Base-by-base conservation (phyloP, 2,329 filamentous ascomycete species). In the Ambrosiella xylebori region DNA sequence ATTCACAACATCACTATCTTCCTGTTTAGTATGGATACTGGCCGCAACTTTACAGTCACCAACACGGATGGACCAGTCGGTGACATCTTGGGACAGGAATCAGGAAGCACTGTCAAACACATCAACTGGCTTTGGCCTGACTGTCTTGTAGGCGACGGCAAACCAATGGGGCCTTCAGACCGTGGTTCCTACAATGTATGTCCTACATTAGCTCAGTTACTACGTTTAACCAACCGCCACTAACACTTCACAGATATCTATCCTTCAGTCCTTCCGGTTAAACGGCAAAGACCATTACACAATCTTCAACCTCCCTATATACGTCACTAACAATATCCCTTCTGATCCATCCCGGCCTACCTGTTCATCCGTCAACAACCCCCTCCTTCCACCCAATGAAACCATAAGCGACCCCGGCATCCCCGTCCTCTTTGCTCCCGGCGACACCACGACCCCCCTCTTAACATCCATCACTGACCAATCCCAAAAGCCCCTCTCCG, bases 51-150 rank as follows among this genome's bases (percentile, higher is more conserved):
- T 63, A 86, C 83, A 37, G 76, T 86, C 61, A 78, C 79, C 3
- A 85, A 85, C 55, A 83, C 80, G 1, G 74, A 73, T 4, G 73
- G 2, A 67, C 82, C 76, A 49, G 67, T 82, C 6, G 78, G 79
- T 1, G 73, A 82, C 54, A 81, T 87, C 57, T 76, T 87, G 71
- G 66, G 69, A 36, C 78, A 83, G 61, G 82, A 87, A 65, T 68
- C 75, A 0, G 77, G 77, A 2, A 84, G 81, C 65, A 86, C 84
- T 0, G 84, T 87, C 49, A 87, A 87, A 66, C 83, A 87, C 65
- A 75, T 86, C 61, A 82, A 82, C 65, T 87, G 84, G 81, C 71
- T 77, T 17, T 87, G 83, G 83, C 84, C 84, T 0, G 76, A 77
- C 59, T 87, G 84, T 63, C 71, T 87, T 0, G 78, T 81, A 2